phyloP scores from a whole-genome alignment of 2,329 filamentous ascomycete species.

The Mariannaea elegans region DNA sequence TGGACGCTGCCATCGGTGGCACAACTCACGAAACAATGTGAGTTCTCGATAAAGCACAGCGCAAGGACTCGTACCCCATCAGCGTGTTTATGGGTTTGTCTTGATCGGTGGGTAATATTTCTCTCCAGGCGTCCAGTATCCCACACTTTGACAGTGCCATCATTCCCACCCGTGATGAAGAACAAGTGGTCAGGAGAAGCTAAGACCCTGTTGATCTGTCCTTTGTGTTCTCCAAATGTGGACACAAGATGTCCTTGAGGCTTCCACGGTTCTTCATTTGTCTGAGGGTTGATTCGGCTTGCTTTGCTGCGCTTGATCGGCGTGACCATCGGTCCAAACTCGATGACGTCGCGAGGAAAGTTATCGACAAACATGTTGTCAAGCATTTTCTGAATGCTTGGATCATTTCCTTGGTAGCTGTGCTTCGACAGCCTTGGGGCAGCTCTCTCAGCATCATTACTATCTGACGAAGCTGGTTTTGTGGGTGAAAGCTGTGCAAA shows the following conservation, averaged over 20 bases:
- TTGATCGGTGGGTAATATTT: slow-evolving; percentile 86
- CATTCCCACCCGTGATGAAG: slow-evolving; percentile 92
- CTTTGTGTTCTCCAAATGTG: slow-evolving; percentile 87
- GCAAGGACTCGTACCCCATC: slow-evolving; percentile 78
- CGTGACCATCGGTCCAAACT: slow-evolving; percentile 84
- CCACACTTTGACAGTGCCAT: slow-evolving; percentile 92
- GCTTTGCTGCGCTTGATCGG: slow-evolving; percentile 67
- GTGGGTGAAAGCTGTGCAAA: slow-evolving; percentile 50
- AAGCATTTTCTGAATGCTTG: slow-evolving; percentile 74
- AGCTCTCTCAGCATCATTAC: slow-evolving; percentile 43
- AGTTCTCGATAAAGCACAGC: slow-evolving; percentile 91
- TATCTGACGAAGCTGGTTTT: slow-evolving; percentile 33
- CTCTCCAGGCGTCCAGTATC: slow-evolving; percentile 89
- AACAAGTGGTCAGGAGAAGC: slow-evolving; percentile 91
- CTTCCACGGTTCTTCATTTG: slow-evolving; percentile 70
- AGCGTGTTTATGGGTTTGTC: slow-evolving; percentile 83
- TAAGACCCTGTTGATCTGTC: slow-evolving; percentile 81
- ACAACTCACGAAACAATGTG: slow-evolving; percentile 91
- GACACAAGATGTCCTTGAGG: slow-evolving; percentile 86
- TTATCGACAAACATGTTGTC: slow-evolving; percentile 85
- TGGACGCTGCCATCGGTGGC: slow-evolving; percentile 91
- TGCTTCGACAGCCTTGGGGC: slow-evolving; percentile 68
- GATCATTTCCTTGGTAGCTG: slow-evolving; percentile 84
- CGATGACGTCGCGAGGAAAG: slow-evolving; percentile 70
- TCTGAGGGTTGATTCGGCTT: slow-evolving; percentile 58